These are phyloP conservation scores for Acanthamoeba polyphaga DNA, from an alignment of 208 protist species.

Conservation along the genomic window DNA sequence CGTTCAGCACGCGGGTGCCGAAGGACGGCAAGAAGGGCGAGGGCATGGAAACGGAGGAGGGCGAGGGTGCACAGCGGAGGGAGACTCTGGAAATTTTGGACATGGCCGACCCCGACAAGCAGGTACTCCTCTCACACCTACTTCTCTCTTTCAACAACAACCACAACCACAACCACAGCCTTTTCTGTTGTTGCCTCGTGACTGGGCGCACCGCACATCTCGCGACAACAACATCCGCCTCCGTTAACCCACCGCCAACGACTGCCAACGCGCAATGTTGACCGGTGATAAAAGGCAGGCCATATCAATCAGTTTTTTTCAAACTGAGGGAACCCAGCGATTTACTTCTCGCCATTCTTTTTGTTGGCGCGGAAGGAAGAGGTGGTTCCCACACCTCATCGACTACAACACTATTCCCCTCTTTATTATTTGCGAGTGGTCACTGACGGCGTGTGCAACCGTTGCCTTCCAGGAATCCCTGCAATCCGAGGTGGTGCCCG, in stretches of 20 bases:
- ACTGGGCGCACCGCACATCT: not conserved
- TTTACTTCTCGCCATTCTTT: constrained; percentile 39
- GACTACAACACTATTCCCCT: not conserved
- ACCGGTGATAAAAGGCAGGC: constrained; percentile 57
- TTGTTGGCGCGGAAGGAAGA: not conserved
- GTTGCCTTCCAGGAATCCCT: constrained; percentile 65
- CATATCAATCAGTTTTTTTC: not conserved
- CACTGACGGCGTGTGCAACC: not conserved
- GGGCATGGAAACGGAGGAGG: constrained; percentile 66
- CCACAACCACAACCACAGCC: too few species aligned
- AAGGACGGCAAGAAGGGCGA: constrained; percentile 50
- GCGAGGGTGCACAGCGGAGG: not conserved
- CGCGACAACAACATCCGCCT: not conserved
- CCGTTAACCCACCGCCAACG: constrained; percentile 52
- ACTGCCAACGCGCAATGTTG: not conserved
- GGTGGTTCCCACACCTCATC: constrained; percentile 10
- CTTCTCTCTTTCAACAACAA: not conserved
- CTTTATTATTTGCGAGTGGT: not conserved
- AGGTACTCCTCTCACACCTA: constrained; percentile 16
- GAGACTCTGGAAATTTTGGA: constrained; percentile 67
- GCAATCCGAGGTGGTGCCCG: constrained; percentile 72
- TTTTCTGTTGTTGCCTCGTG: not conserved
- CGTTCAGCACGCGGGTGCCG: constrained; percentile 30
- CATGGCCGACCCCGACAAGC: constrained; percentile 68
- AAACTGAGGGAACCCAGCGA: constrained; percentile 28